Percentiles rank a stretch among this genome's conserved stretches.
These are phyloP conservation scores for Globisporangium spiculum DNA, from an alignment of 352 stramenopile species.

Conservation along the genomic window DNA sequence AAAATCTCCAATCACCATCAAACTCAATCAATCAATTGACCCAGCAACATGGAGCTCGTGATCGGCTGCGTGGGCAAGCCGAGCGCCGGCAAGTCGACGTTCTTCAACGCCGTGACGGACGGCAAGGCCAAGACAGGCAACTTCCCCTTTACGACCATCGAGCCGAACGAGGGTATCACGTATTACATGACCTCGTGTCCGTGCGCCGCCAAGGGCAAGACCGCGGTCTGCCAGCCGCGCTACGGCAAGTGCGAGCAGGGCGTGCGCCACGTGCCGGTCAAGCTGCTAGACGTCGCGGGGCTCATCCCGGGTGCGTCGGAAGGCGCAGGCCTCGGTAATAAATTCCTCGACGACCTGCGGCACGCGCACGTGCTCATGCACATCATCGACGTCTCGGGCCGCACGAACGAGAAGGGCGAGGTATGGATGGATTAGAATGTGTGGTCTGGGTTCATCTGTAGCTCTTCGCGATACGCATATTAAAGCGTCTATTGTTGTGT, in stretches of 20 bases:
- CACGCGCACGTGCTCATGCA: slow-evolving; percentile 89
- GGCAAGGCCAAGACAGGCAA: slow-evolving; percentile 87
- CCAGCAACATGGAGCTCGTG: slow-evolving; percentile 67
- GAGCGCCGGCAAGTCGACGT: slow-evolving; percentile 87
- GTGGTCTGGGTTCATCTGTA: background rate
- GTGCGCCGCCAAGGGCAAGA: slow-evolving; percentile 63
- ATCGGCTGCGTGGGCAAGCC: slow-evolving; percentile 89
- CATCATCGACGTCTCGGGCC: slow-evolving; percentile 87
- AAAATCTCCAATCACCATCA: slow-evolving; percentile 8
- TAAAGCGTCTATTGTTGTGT: background rate
- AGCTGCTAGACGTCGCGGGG: slow-evolving; percentile 80
- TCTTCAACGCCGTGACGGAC: slow-evolving; percentile 90
- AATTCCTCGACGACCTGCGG: slow-evolving; percentile 95
- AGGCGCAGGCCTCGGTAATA: slow-evolving; percentile 96
- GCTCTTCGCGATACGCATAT: background rate
- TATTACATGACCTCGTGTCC: slow-evolving; percentile 87
- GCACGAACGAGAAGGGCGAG: slow-evolving; percentile 89
- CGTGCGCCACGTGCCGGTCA: slow-evolving; percentile 77
- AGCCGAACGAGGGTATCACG: slow-evolving; percentile 87
- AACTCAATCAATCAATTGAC: background rate
- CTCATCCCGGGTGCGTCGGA: slow-evolving; percentile 85
- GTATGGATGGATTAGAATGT: background rate
- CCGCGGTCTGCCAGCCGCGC: slow-evolving; percentile 53
- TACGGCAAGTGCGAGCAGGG: slow-evolving; percentile 80
- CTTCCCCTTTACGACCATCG: slow-evolving; percentile 90